Percentiles rank a stretch among this genome's conserved stretches.
These are phyloP conservation scores for Nemania sp. DNA, from an alignment of 2,329 filamentous ascomycete species.

Conservation along the genomic window DNA sequence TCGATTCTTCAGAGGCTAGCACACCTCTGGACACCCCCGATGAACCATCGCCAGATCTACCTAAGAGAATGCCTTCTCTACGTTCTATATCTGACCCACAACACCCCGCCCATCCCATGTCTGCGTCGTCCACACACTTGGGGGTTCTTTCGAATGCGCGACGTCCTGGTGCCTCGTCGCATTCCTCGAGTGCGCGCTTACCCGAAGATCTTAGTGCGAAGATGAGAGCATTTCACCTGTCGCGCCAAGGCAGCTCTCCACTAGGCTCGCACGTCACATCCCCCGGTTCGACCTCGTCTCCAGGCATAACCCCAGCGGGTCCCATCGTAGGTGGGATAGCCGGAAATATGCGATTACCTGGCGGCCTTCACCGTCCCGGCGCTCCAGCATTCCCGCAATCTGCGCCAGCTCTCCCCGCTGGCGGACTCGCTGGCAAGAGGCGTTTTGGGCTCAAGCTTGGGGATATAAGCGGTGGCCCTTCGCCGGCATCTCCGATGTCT, in stretches of 20 bases:
- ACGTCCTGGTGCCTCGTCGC: constrained; percentile 50
- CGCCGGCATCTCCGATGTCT: constrained; percentile 47
- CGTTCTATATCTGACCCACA: constrained; percentile 63
- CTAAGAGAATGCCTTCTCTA: constrained; percentile 60
- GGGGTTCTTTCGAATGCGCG: constrained; percentile 72
- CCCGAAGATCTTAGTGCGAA: constrained; percentile 51
- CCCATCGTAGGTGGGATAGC: constrained; percentile 40
- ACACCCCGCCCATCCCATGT: constrained; percentile 60
- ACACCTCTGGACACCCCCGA: constrained; percentile 50
- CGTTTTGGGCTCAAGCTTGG: constrained; percentile 64
- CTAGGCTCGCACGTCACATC: constrained; percentile 36
- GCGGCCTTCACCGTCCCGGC: constrained; percentile 47
- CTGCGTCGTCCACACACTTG: constrained; percentile 79
- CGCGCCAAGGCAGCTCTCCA: constrained; percentile 48
- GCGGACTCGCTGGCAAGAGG: constrained; percentile 65
- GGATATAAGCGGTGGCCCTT: constrained; percentile 47
- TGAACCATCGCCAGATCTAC: constrained; percentile 41
- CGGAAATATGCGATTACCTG: constrained; percentile 51
- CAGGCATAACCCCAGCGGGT: constrained; percentile 35
- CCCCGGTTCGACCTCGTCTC: constrained; percentile 38
- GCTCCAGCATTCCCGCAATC: constrained; percentile 57
- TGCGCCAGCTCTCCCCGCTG: constrained; percentile 47
- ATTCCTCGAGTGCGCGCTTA: constrained; percentile 47
- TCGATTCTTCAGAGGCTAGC: constrained; percentile 52
- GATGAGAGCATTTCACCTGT: constrained; percentile 51